A percentile compares a stretch with the other conserved stretches of the same genome.
Conservation (phyloP, 1,284 basidiomycete genomes). For the Cryptococcus depauperatus region DNA sequence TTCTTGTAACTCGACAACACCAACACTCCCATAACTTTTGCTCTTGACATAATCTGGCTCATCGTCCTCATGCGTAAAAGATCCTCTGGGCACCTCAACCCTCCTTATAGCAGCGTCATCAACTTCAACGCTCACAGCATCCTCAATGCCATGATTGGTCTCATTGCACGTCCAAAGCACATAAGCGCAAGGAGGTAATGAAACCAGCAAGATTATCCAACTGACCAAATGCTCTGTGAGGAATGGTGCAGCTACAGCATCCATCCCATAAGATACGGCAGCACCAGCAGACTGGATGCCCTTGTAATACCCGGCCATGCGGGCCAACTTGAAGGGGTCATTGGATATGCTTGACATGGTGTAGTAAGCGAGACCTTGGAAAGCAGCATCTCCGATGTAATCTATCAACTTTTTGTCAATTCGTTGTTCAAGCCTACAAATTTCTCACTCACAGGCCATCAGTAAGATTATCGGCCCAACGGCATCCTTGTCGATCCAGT, state of each 20-base stretch:
- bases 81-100: conserved; percentile 26
- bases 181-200: conserved; percentile 26
- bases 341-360: conserved; percentile 20
- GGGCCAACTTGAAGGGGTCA: conserved; percentile 38
- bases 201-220: conserved; percentile 29
- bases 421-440: neutral
- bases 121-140: conserved; percentile 28
- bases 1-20: no score
- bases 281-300: conserved; percentile 42
- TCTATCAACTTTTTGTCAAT: conserved; percentile 9
- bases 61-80: no score
- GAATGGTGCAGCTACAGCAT: conserved; percentile 44
- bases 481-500: conserved; percentile 22
- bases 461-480: conserved; percentile 28
- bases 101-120: conserved; percentile 16
- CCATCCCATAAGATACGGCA: conserved; percentile 50
- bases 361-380: conserved; percentile 43
- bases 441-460: conserved; percentile 16
- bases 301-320: conserved; percentile 44
- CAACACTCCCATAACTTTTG: no score
- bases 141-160: conserved; percentile 30
- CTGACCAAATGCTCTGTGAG: conserved; percentile 35
- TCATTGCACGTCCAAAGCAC: conserved; percentile 28
- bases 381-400: conserved; percentile 41
- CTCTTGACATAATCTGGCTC: no score